Evolutionary conservation across 2,329 filamentous ascomycete genomes (phyloP).

Genomic region (Teratosphaeria destructans): DNA sequence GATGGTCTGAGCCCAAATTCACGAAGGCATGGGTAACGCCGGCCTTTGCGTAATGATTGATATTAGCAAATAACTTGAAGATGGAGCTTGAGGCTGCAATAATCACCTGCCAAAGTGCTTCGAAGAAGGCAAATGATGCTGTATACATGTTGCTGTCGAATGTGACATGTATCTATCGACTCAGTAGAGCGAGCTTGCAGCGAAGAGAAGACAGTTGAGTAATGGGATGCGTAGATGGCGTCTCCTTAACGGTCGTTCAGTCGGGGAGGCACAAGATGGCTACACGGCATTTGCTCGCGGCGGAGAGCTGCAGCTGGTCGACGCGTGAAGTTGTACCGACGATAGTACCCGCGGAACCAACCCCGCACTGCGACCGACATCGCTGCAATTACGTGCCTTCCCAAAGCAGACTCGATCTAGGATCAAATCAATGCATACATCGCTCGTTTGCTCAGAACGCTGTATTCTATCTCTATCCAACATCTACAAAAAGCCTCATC

Average conservation of each 20-base stretch:
- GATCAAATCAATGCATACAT: neutral
- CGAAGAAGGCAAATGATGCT: conserved; percentile 71
- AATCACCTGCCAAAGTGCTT: conserved; percentile 61
- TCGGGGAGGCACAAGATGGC: neutral
- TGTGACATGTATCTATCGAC: neutral
- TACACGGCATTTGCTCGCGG: neutral
- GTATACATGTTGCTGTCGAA: conserved; percentile 44
- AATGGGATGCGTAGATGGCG: too few species aligned
- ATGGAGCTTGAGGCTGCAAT: neutral
- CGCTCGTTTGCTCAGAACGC: neutral
- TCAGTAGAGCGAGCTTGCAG: neutral
- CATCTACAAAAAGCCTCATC: neutral
- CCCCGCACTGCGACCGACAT: neutral
- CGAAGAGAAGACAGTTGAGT: neutral
- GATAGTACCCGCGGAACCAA: neutral
- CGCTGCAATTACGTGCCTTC: neutral
- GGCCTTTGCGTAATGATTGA: conserved; percentile 25
- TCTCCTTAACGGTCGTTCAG: neutral
- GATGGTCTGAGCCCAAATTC: conserved; percentile 62
- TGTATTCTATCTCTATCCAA: neutral
- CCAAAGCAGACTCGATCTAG: neutral
- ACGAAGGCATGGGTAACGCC: conserved; percentile 53
- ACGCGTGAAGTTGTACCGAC: neutral
- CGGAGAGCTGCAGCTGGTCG: neutral
- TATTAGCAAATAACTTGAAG: neutral